A percentile compares a stretch with the other conserved stretches of the same genome.
These are phyloP conservation scores for Porphyrellus sp. DNA, from an alignment of 1,284 basidiomycete species.

Conservation along the genomic window DNA sequence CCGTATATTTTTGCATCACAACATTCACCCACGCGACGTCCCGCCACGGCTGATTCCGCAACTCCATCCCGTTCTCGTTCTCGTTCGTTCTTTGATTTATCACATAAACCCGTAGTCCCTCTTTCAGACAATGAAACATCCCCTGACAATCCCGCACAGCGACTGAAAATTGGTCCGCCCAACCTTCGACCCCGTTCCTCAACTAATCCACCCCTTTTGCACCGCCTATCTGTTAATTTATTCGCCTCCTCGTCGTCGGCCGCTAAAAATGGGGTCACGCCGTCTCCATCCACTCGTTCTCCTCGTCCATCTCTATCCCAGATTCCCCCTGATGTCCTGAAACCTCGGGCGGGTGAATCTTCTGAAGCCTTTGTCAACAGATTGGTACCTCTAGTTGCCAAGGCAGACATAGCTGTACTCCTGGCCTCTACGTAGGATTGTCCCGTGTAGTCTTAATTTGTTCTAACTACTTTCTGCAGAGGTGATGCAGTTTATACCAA, in stretches of 20 bases:
- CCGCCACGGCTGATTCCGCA: slow-evolving; percentile 31
- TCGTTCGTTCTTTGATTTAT: slow-evolving; percentile 26
- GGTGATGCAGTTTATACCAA: slow-evolving; percentile 68
- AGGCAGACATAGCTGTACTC: slow-evolving; percentile 74
- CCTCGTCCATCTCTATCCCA: slow-evolving; percentile 48
- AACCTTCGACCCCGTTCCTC: slow-evolving; percentile 51
- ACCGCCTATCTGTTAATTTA: slow-evolving; percentile 66
- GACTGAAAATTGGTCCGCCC: slow-evolving; percentile 13
- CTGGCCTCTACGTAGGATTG: slow-evolving; percentile 73
- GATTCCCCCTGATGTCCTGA: slow-evolving; percentile 45
- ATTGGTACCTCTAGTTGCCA: slow-evolving; percentile 60
- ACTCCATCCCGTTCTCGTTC: slow-evolving; percentile 26
- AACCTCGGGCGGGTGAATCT: slow-evolving; percentile 61
- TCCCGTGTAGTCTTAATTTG: background rate
- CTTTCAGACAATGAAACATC: slow-evolving; percentile 15
- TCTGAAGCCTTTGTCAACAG: slow-evolving; percentile 68
- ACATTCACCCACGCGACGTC: slow-evolving; percentile 19
- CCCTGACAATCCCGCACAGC: slow-evolving; percentile 13
- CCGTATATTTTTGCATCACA: slow-evolving; percentile 13
- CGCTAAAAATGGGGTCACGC: slow-evolving; percentile 23
- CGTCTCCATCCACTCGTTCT: slow-evolving; percentile 41
- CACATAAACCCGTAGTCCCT: slow-evolving; percentile 21
- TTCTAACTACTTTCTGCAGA: slow-evolving; percentile 40
- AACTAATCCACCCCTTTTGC: slow-evolving; percentile 69
- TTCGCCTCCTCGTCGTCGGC: slow-evolving; percentile 49